phyloP scores from a whole-genome alignment of 179 eudicot species.

The Gypsophila paniculata region DNA sequence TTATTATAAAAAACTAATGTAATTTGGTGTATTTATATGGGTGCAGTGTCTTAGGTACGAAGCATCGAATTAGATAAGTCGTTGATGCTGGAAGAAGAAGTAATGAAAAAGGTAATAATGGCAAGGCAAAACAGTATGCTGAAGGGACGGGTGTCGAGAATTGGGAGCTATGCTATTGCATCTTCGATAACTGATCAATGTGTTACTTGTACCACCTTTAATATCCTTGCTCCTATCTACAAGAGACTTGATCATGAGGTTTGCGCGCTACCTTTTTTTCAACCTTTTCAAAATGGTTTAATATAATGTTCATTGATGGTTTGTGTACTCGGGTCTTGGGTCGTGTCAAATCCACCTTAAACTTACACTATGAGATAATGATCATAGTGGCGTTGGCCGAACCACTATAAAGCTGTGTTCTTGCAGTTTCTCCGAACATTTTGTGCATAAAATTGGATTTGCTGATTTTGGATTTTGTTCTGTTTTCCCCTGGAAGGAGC shows the following conservation, averaged over 20 bases:
- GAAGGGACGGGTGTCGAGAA: slow-evolving; percentile 39
- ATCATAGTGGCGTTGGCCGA: not conserved
- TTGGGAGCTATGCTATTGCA: slow-evolving; percentile 61
- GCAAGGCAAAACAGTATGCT: slow-evolving; percentile 42
- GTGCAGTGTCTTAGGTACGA: slow-evolving; percentile 5
- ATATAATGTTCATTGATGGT: slow-evolving; percentile 15
- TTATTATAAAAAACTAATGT: slow-evolving; percentile 10
- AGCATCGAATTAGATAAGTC: slow-evolving; percentile 18
- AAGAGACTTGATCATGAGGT: slow-evolving; percentile 76
- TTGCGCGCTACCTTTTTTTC: slow-evolving; percentile 9
- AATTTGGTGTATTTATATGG: slow-evolving; percentile 8
- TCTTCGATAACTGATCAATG: slow-evolving; percentile 60
- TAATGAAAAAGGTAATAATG: slow-evolving; percentile 28
- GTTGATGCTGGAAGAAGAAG: slow-evolving; percentile 21
- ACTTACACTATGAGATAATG: too few relatives aligned
- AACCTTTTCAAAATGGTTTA: not conserved
- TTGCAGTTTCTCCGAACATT: not conserved
- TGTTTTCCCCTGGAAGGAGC: slow-evolving; percentile 22
- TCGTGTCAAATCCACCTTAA: too few relatives aligned
- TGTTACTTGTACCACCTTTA: slow-evolving; percentile 88
- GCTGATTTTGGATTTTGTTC: slow-evolving; percentile 17
- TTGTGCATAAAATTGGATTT: not conserved
- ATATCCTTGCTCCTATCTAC: slow-evolving; percentile 95
- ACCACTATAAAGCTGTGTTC: too few relatives aligned
- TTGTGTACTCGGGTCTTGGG: too few relatives aligned